These are phyloP conservation scores for Fusarium succisae DNA, from an alignment of 2,329 filamentous ascomycete species.

Conservation along the genomic window DNA sequence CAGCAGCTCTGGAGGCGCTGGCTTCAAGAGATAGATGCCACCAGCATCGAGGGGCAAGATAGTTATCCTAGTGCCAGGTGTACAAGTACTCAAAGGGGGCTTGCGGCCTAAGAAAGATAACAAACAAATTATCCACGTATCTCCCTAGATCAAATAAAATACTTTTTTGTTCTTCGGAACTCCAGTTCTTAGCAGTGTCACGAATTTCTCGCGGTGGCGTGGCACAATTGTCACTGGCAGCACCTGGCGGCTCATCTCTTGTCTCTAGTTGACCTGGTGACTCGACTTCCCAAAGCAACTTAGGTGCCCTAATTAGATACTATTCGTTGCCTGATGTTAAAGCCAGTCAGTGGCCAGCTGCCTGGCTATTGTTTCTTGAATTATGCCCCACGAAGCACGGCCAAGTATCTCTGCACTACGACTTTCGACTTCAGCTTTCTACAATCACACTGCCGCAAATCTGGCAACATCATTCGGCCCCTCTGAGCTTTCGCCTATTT, in stretches of 20 bases:
- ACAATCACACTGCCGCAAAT: background rate
- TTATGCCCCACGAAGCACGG: background rate
- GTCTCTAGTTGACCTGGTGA: background rate
- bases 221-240: slow-evolving; percentile 6
- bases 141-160: background rate
- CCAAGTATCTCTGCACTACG: background rate
- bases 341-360: background rate
- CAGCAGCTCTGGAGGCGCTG: slow-evolving; percentile 37
- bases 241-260: background rate
- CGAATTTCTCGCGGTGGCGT: background rate
- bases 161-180: background rate
- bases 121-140: background rate
- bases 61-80: slow-evolving; percentile 24
- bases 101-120: background rate
- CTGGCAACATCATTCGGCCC: background rate
- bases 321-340: background rate
- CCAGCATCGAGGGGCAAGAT: slow-evolving; percentile 24
- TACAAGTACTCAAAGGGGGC: background rate
- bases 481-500: background rate
- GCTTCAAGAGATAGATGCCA: slow-evolving; percentile 21
- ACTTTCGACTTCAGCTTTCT: background rate
- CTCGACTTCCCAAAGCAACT: background rate
- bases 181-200: background rate
- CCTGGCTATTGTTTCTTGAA: background rate
- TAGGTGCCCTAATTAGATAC: background rate